Base-by-base conservation (phyloP, 805 yeast genomes). In the Kurtzmaniella cleridarum region DNA sequence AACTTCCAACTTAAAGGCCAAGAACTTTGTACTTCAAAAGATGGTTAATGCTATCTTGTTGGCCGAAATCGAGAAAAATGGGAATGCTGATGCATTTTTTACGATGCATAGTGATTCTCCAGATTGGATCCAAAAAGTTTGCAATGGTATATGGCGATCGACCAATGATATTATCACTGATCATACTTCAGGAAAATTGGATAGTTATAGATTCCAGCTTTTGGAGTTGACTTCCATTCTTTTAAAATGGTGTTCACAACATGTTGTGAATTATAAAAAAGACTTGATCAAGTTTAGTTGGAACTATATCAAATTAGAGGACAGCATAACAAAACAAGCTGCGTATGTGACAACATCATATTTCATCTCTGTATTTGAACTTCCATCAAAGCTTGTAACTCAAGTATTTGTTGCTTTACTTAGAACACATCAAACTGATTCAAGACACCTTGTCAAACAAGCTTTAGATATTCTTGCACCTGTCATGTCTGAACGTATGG, bases 271-370 rank as follows among this genome's bases (percentile, higher is more conserved):
- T 12, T 71, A 76, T 47, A 71, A 85, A 32, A 91, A 88, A 54
- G 95, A 89, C 49, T 78, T 93, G 32, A 87, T 93, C 58, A 88
- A 87, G 57, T 93, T 89, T 63, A 84, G 89, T 49, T 93, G 99
- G 99, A 85, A 86, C 48, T 85, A 81, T 51, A 82, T 93, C 53
- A 87, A 87, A 49, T 65, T 90, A 26, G 97, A 90, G 45, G 99
- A 93, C 55, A 75, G 81, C 37, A 76, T 89, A 36, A 78, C 95
- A 18, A 93, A 93, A 54, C 95, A 90, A 50, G 86, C 93, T 3
- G 97, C 98, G 0, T 90, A 91, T 55, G 86, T 89, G 26, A 79
- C 90, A 0, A 89, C 95, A 2, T 76, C 95, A 0, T 79, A 79
- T 55, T 93, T 91, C 59, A 89, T 93, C 43, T 76, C 88, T 0